phyloP scores from a whole-genome alignment of 2,329 filamentous ascomycete species.

The Stenocarpella maydis region DNA sequence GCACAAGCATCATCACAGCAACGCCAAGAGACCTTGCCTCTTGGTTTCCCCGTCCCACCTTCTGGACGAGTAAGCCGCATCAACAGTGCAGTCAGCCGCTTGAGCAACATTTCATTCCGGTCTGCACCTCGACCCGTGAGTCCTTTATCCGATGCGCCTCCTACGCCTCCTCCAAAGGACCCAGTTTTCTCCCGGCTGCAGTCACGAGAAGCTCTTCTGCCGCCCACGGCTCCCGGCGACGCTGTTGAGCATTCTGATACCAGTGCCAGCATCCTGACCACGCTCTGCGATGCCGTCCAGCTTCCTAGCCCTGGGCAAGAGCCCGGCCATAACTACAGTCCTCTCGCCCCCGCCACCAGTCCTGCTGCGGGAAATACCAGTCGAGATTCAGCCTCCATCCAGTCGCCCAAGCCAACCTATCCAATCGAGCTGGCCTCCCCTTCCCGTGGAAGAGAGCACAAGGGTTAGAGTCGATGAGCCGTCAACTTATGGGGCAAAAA shows the following conservation, averaged over 20 bases:
- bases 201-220: conserved; percentile 1
- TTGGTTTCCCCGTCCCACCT: not conserved
- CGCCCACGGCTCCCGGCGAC: not conserved
- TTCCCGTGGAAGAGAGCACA: not conserved
- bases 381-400: not conserved
- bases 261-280: conserved; percentile 8
- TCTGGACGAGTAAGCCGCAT: not conserved
- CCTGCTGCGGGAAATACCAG: not conserved
- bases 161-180: not conserved
- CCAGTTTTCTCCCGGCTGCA: not conserved
- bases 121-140: not conserved
- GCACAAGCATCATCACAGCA: not conserved
- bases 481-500: not conserved
- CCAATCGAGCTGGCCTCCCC: not conserved
- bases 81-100: not conserved
- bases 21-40: not conserved
- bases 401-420: not conserved
- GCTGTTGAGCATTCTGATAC: not conserved
- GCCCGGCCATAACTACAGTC: not conserved
- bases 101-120: not conserved
- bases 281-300: conserved; percentile 9
- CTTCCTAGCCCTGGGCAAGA: not conserved
- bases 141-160: not conserved
- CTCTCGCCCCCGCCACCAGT: not conserved
- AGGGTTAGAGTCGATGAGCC: not conserved